Evolutionary conservation across 163 green algal species (phyloP).

Genomic region (Trebouxia gelatinosa): DNA sequence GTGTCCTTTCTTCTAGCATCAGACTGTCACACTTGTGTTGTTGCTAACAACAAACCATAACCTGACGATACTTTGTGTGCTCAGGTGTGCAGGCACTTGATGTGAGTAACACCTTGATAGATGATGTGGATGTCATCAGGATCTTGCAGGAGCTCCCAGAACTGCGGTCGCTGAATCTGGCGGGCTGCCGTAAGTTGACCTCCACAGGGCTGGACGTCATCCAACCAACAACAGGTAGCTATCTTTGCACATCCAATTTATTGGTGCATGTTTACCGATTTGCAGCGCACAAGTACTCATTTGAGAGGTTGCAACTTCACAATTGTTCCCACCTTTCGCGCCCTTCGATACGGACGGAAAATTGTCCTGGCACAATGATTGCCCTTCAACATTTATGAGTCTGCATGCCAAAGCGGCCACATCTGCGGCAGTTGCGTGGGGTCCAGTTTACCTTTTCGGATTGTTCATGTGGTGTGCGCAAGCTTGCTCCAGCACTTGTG

Average conservation of each 20-base stretch:
- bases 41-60: background rate
- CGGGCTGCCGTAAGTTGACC: conserved; percentile 19
- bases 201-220: background rate
- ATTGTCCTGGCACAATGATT: background rate
- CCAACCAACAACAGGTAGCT: background rate
- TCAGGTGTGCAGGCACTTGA: conserved; percentile 16
- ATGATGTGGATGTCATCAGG: conserved; percentile 6
- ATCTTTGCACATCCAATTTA: background rate
- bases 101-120: background rate
- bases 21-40: background rate
- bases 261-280: background rate
- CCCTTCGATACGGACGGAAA: background rate
- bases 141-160: background rate
- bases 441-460: background rate
- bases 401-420: background rate
- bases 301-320: background rate
- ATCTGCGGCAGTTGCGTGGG: background rate
- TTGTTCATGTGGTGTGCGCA: background rate
- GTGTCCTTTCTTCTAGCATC: background rate
- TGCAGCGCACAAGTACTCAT: background rate
- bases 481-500: background rate
- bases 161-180: background rate
- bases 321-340: background rate
- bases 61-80: too few species aligned
- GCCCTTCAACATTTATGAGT: background rate